Evolutionary conservation across 768 basidiomycete genomes (phyloP), one percentile per base, ranked within the genome.

Genomic region (Lactarius indigo): DNA sequence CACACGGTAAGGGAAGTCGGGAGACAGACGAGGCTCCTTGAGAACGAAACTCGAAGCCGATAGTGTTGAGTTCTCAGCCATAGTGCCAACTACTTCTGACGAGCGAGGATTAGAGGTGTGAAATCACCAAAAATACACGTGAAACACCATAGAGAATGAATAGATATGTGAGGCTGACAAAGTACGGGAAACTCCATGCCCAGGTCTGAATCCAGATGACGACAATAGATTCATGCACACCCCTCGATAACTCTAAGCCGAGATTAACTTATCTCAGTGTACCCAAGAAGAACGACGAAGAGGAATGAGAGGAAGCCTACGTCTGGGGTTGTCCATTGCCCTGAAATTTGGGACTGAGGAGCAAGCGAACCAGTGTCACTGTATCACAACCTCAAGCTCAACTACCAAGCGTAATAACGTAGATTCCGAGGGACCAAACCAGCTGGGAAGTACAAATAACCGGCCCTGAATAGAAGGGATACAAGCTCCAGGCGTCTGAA

Each of bases 161-260:
- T 41, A 59, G 20, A 35, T 6, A 54, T n/a, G 37, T 61, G 66
- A 64, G 66, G 66, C 66, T 68, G 66, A 68, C 66, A 60, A 33
- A n/a, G 59, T 28, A 8, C 31, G 33, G 30, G 17, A 18, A 26
- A 44, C 10, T 44, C 52, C 54, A 57, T 23, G 26, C 9, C 35
- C 18, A 28, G 37, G 23, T 20, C 26, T 7, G 26, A 8, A 30
- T 23, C 15, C 28, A 15, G 13, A 30, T 55, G 54, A 26, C 13
- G 31, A 59, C 18, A 23, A 26, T 31, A 31, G 33, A 30, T 13
- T 23, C 33, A 41, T 18, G 23, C 2, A 31, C 44, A 52, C 23
- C 20, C 23, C 15, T n/a, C 23, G 8, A 33, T 56, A 54, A 37
- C 28, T 31, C 18, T 5, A 28, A 9, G 31, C 30, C 7, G 26